Evolutionary conservation across 2,329 filamentous ascomycete species (phyloP), one percentile per base, ranked within the genome.

Genomic region (Magnaporthales sp.): DNA sequence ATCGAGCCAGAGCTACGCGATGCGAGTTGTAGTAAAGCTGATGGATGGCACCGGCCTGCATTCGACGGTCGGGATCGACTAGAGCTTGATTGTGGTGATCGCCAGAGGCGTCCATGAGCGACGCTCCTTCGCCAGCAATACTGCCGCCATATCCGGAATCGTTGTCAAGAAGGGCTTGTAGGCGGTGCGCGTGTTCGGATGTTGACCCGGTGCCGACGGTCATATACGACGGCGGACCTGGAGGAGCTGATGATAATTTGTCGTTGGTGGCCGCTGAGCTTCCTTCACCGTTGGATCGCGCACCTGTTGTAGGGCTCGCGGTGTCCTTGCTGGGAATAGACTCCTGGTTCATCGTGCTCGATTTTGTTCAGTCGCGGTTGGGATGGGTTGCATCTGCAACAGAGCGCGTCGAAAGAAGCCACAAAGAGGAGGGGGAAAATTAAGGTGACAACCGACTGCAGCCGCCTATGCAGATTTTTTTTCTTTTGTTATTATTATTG

Each of bases 11-110:
- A 32, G 91, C 88, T 6, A 89, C 91, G 68, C 93, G 89, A 76
- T 98, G 97, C 73, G 92, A 88, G 77, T 98, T 98, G 80, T 97
- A 97, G 83, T 91, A 92, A 70, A 98, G 85, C 79, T 98, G 95
- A 74, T 96, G 90, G 63, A 97, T 88, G 77, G 96, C 92, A 74
- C 90, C 91, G 51, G 92, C 89, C 70, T 94, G 87, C 61, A 85
- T 81, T 70, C 86, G 85, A 72, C 85, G 85, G 74, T 92, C 89
- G 70, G 87, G 81, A 65, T 91, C 88, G 61, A 81, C 80, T 76
- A 74, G 69, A 78, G 77, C 72, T 84, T 81, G 73, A 78, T 75
- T 58, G 80, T 78, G 71, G 81, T 80, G 75, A 80, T 81, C 56
- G 76, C 73, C 27, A 77, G 74, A 63, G 77, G 72, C 67, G 76